A percentile compares a stretch with the other conserved stretches of the same genome.
Conservation (phyloP, 2,329 filamentous ascomycete genomes). For the Chaetothyriales sp. region DNA sequence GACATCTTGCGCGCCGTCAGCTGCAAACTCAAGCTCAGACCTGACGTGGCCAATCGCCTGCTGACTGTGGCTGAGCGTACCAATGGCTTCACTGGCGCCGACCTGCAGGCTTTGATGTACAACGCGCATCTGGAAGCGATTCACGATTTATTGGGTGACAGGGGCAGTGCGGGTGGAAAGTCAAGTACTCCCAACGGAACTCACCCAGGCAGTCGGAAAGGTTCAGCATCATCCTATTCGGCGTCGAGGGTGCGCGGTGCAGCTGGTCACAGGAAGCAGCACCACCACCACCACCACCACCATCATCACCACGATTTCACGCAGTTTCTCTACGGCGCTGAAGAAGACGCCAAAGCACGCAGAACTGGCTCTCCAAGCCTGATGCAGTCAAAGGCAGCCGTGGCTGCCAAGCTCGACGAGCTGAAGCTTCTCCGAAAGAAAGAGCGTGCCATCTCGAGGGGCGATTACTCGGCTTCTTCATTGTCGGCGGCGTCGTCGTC, state of each 20-base stretch:
- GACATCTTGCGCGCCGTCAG: conserved; percentile 83
- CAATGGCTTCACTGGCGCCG: conserved; percentile 84
- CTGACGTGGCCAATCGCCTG: conserved; percentile 50
- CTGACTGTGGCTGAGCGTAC: conserved; percentile 65
- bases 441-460: conserved; percentile 12
- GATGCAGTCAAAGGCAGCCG: conserved; percentile 63
- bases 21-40: conserved; percentile 60
- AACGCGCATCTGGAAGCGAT: conserved; percentile 96
- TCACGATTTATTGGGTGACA: conserved; percentile 68
- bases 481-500: neutral
- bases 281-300: conserved; percentile 17
- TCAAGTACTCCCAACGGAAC: conserved; percentile 18
- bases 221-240: conserved; percentile 15
- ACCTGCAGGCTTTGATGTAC: conserved; percentile 86
- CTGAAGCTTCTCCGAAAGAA: conserved; percentile 53
- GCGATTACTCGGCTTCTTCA: neutral
- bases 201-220: conserved; percentile 3
- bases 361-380: conserved; percentile 22
- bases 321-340: conserved; percentile 66
- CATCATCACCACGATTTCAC: conserved; percentile 46
- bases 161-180: conserved; percentile 19
- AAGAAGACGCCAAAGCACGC: conserved; percentile 37
- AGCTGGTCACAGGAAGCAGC: conserved; percentile 25
- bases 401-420: conserved; percentile 67
- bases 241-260: conserved; percentile 7